Percentiles rank a stretch among this genome's conserved stretches.
Evolutionary conservation across 2,329 filamentous ascomycete genomes (phyloP).

Genomic region (Diplodia corticola): DNA sequence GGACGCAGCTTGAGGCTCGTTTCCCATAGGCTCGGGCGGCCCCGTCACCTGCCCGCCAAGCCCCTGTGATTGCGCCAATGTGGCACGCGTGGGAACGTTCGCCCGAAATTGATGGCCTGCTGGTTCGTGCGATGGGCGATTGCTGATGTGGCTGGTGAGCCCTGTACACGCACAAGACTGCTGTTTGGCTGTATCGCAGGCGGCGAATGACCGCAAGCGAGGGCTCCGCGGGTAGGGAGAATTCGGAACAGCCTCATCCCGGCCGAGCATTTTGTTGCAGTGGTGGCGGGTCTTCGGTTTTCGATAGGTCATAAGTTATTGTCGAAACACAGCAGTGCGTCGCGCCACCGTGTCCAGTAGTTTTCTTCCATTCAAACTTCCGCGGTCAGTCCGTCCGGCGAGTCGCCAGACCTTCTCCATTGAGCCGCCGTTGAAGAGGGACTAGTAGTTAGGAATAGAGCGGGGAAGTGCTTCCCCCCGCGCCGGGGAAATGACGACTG

Average conservation of each 20-base stretch:
- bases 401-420: constrained; percentile 1
- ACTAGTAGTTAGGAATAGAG: constrained; percentile 1
- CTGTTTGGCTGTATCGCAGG: neutral
- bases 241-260: neutral
- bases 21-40: constrained; percentile 12
- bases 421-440: neutral
- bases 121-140: neutral
- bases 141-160: constrained; percentile 2
- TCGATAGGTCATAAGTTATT: neutral
- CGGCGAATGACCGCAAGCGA: neutral
- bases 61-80: constrained; percentile 15
- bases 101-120: constrained; percentile 9
- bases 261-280: neutral
- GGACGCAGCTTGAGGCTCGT: constrained; percentile 7
- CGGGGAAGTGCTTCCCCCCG: constrained; percentile 6
- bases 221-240: neutral
- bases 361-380: neutral
- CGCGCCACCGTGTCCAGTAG: neutral
- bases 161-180: neutral
- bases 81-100: constrained; percentile 11
- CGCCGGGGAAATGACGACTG: constrained; percentile 6
- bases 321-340: neutral
- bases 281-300: neutral
- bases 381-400: constrained; percentile 9
- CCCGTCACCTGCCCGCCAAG: constrained; percentile 3